phyloP scores from a whole-genome alignment of 1,284 basidiomycete species.

The Ceratobasidium sp. region DNA sequence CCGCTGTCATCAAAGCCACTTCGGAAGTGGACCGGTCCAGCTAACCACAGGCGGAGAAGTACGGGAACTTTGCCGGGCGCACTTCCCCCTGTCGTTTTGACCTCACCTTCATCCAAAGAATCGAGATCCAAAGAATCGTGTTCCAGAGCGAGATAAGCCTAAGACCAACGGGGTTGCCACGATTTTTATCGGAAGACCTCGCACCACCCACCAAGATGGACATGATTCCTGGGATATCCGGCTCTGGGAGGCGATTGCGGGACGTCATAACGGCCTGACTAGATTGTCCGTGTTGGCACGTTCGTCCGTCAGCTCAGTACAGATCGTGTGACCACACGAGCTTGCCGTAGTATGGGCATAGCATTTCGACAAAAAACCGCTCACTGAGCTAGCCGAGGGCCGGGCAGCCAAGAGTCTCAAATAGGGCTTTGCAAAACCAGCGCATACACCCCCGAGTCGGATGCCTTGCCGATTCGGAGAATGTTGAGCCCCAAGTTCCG shows the following conservation, averaged over 20 bases:
- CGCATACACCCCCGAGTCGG: constrained; percentile 2
- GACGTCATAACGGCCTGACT: neutral
- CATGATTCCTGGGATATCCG: constrained; percentile 13
- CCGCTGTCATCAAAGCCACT: constrained; percentile 13
- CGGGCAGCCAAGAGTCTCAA: neutral
- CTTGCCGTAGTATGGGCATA: constrained; percentile 7
- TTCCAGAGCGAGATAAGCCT: constrained; percentile 30
- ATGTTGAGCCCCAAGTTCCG: neutral
- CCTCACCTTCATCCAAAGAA: constrained; percentile 18
- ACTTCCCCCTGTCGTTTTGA: constrained; percentile 13
- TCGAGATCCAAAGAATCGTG: constrained; percentile 40
- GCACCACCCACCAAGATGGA: constrained; percentile 5
- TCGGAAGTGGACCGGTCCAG: constrained; percentile 33
- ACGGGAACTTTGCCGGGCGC: constrained; percentile 30
- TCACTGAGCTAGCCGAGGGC: constrained; percentile 5
- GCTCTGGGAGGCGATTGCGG: constrained; percentile 7
- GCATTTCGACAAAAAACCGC: neutral
- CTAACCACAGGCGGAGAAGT: constrained; percentile 26
- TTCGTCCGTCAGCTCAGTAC: constrained; percentile 10
- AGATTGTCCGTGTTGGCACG: constrained; percentile 17
- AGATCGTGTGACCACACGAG: neutral
- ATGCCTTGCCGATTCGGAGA: neutral
- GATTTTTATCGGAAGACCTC: constrained; percentile 42
- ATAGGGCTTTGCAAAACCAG: neutral
- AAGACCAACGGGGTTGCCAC: constrained; percentile 29